Evolutionary conservation across 2,329 filamentous ascomycete genomes (phyloP), one percentile per base, ranked within the genome.

Genomic region (Fusarium algeriense): DNA sequence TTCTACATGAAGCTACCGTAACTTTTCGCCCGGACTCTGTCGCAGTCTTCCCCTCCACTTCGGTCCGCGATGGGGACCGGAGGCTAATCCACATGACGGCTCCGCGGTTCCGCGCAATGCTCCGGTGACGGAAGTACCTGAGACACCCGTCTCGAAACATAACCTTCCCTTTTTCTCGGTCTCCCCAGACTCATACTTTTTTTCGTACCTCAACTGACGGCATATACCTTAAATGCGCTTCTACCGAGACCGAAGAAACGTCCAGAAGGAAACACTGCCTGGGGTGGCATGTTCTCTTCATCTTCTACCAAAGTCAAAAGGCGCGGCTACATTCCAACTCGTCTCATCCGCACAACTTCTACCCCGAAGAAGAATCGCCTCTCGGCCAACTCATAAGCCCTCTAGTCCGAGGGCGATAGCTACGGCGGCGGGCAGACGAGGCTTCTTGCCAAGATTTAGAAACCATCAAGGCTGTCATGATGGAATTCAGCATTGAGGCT

Each of bases 311-410:
- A 55, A 65, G 60, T 66, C 38, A 61, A 63, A 67, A 54, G 28
- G 59, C 15, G 49, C 26, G 7, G 49, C 49, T 46, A 49, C 69
- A 72, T 72, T 72, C 69, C 69, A 63, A 38, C 26, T 32, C 20
- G 19, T 35, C 50, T 37, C 23, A 17, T 19, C 23, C 43, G 41
- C 34, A 37, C 49, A 19, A 35, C 15, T 5, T 14, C 34, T 35
- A 34, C 15, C 52, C 69, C n/a, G 55, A 67, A 56, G 37, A 43
- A 41, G 60, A 23, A 57, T 40, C 20, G 23, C 32, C 20, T 41
- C 6, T 60, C 37, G 28, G 40, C 40, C 9, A 19, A 23, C 35
- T 48, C 12, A 28, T 34, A n/a, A 43, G 41, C 32, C 53, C 30
- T 46, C 30, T 17, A 17, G 23, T 34, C 45, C 34, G 45, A 48